Evolutionary conservation across 2,329 filamentous ascomycete genomes (phyloP), one percentile per base, ranked within the genome.

Genomic region (Xylaria arbuscula): DNA sequence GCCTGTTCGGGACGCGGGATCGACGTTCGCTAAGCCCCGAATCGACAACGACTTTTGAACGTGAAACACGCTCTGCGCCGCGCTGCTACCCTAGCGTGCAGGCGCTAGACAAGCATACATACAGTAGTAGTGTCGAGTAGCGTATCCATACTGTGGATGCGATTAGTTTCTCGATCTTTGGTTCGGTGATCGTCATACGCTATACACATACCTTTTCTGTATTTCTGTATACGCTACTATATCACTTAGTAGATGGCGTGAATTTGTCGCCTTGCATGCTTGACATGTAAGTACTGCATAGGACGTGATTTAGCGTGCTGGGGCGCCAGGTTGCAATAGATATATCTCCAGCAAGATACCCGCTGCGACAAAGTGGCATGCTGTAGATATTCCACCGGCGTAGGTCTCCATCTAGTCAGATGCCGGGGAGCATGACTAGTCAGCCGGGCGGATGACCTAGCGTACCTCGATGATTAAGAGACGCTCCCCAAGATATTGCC

Each of bases 11-110:
- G 68, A 69, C 45, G 54, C 69, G 67, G 61, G 71, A 73, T 73
- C 71, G 66, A 58, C 71, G 28, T 47, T 63, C 70, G 50, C 68
- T 70, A 69, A 57, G 53, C 68, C 71, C 67, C 56, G 66, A 65
- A 63, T 69, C 67, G 69, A 69, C 66, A 67, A 63, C 62, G 60
- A 34, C 67, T 62, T 45, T 59, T 54, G 66, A 75, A 76, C 71
- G 70, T 76, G 75, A 76, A 76, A 76, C 75, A 75, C 74, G 72
- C 73, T 74, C 72, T 72, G 65, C 62, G 64, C 66, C 73, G 70
- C 73, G 66, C 73, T 69, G 67, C 73, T 70, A 72, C 73, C 63
- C 72, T 70, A 61, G 62, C 45, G 58, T 60, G 67, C 53, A 64
- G 34, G 22, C 47, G 28, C 58, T 59, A 47, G 45, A 32, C 17